Evolutionary conservation across 352 stramenopile genomes (phyloP), one percentile per base, ranked within the genome.

Genomic region (Phytophthora rubi): DNA sequence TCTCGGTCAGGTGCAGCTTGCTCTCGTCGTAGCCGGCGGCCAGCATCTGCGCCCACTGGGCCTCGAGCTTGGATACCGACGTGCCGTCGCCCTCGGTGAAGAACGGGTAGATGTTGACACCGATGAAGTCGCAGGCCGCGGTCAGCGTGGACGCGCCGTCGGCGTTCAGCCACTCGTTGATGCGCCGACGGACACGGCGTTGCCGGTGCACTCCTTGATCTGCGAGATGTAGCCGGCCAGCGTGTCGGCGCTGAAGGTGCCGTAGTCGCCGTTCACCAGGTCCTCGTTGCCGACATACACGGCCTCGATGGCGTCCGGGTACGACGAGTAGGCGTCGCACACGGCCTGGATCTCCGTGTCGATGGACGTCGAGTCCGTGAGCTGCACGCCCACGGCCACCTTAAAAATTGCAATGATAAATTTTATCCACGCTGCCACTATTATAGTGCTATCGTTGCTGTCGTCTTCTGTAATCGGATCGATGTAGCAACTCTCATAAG

Each of bases 221-320:
- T 83, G 74, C 42, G 73, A 62, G 59, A 91, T 87, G 66, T 83
- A 83, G 8, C 65, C 72, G 51, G 73, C 52, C 48, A 91, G 75
- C 26, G 74, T 59, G 33, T 57, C 56, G 52, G 74, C 78, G 21
- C 69, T 71, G 62, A 58, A 80, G 4, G 63, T 70, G 21, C 80
- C 82, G 39, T 76, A 86, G 59, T 69, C 70, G 16, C 68, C 82
- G 62, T 87, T 87, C 51, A 73, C 62, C 4, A 93, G 71, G 75
- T 93, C 80, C 58, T 93, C 85, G 70, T 91, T 93, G 49, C 85
- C 85, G 23, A 88, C 82, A 72, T 89, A 92, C 54, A 93, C 85
- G 9, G 83, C 82, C 23, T 88, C 68, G 26, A 93, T 76, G 1
- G 52, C 71, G 16, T 73, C 53, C 3, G 82, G 75, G 49, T 83